A percentile compares a stretch with the other conserved stretches of the same genome.
phyloP scores from a whole-genome alignment of 768 basidiomycete species.

The Trametes elegans region DNA sequence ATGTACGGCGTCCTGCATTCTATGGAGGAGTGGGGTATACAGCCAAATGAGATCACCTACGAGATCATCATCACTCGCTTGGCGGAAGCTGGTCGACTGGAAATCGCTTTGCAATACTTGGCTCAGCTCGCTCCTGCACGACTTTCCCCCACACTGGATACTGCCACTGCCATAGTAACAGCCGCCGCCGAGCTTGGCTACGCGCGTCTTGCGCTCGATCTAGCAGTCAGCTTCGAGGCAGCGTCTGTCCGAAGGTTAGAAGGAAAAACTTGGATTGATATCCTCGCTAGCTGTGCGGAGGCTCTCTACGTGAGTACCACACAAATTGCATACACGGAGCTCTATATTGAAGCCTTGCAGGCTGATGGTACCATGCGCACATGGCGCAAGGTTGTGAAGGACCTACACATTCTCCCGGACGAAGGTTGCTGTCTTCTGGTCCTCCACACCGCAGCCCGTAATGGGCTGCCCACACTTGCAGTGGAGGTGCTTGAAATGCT shows the following conservation, averaged over 20 bases:
- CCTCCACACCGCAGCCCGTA: constrained; percentile 70
- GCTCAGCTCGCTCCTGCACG: constrained; percentile 54
- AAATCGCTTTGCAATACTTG: constrained; percentile 61
- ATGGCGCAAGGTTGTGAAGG: constrained; percentile 60
- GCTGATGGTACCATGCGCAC: constrained; percentile 60
- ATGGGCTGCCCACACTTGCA: constrained; percentile 70
- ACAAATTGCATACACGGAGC: background rate
- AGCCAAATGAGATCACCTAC: constrained; percentile 54
- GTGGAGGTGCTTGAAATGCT: constrained; percentile 61
- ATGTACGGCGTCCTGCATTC: constrained; percentile 42
- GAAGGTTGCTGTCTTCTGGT: constrained; percentile 73
- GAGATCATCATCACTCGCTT: constrained; percentile 50
- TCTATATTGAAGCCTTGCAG: constrained; percentile 35
- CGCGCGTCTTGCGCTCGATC: constrained; percentile 69
- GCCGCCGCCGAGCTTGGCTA: constrained; percentile 52
- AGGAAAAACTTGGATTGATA: constrained; percentile 58
- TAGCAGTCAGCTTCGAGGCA: constrained; percentile 61
- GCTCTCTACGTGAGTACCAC: constrained; percentile 58
- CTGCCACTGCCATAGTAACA: constrained; percentile 51
- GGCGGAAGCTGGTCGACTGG: constrained; percentile 49
- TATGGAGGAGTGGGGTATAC: constrained; percentile 50
- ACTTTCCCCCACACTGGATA: constrained; percentile 47
- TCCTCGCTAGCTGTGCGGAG: constrained; percentile 64
- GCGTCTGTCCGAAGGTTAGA: constrained; percentile 52
- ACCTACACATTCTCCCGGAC: constrained; percentile 56